Evolutionary conservation across 129 eudicot genomes (phyloP).

Genomic region (Pulicaria dysenterica): DNA sequence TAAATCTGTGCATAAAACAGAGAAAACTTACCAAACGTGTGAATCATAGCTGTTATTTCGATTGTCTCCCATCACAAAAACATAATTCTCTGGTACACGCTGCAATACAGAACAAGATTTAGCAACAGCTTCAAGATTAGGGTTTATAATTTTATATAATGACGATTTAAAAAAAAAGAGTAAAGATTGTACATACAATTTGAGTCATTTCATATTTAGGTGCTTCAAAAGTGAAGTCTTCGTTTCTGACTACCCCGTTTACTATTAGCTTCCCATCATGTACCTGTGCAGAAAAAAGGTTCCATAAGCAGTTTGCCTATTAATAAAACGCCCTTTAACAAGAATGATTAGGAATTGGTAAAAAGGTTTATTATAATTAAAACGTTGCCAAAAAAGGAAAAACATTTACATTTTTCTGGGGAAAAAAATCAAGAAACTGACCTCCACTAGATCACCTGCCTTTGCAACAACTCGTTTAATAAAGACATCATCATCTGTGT

Average conservation of each 20-base stretch:
- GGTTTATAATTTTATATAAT: neutral
- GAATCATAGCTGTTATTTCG: slow-evolving; percentile 98
- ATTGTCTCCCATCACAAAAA: slow-evolving; percentile 99
- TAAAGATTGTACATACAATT: slow-evolving; percentile 48
- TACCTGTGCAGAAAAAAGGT: slow-evolving; percentile 52
- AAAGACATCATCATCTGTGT: slow-evolving; percentile 93
- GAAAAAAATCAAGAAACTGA: slow-evolving; percentile 28
- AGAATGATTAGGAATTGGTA: neutral
- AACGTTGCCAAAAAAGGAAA: neutral
- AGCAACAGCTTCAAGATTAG: slow-evolving; percentile 2
- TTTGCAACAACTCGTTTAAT: slow-evolving; percentile 90
- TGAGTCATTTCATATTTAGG: slow-evolving; percentile 89
- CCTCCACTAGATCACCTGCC: slow-evolving; percentile 94
- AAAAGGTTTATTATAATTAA: too few relatives aligned
- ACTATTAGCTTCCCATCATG: slow-evolving; percentile 85
- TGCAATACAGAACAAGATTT: slow-evolving; percentile 34
- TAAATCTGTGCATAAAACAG: neutral
- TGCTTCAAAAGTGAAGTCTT: slow-evolving; percentile 72
- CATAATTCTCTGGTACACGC: slow-evolving; percentile 88
- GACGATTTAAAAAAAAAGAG: neutral
- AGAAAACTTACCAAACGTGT: slow-evolving; percentile 73
- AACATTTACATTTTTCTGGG: neutral
- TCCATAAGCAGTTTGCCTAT: neutral
- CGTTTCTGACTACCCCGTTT: slow-evolving; percentile 74
- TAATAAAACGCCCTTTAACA: neutral